A percentile compares a stretch with the other conserved stretches of the same genome.
phyloP scores from a whole-genome alignment of 2,329 filamentous ascomycete species.

The Cryphonectria naterciae region DNA sequence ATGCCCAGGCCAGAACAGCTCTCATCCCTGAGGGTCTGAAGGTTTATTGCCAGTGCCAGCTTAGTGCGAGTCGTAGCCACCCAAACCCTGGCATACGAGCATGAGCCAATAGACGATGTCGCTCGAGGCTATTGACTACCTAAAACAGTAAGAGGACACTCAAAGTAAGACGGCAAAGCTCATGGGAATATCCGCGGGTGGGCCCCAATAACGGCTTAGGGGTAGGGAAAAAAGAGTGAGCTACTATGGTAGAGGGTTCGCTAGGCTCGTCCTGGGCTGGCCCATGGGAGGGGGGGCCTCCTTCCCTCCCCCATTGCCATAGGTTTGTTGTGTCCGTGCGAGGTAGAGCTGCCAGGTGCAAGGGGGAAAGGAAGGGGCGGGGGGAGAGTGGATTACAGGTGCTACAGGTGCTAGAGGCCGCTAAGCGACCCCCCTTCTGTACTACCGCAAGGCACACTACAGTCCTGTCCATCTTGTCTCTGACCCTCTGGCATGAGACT shows the following conservation, averaged over 20 bases:
- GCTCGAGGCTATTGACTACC: constrained; percentile 5
- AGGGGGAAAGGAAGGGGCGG: no score
- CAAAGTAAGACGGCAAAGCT: background rate
- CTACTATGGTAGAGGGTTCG: background rate
- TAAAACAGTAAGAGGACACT: constrained; percentile 5
- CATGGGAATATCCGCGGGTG: constrained; percentile 14
- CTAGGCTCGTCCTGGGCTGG: background rate
- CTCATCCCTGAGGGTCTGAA: background rate
- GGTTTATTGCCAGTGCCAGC: background rate
- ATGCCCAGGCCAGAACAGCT: background rate
- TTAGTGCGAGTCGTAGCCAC: background rate
- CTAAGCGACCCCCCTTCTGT: background rate
- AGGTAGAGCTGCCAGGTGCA: background rate
- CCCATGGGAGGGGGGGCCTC: background rate
- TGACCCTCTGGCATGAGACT: constrained; percentile 1
- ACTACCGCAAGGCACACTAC: background rate
- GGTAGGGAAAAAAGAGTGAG: background rate
- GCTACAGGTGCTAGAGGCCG: background rate
- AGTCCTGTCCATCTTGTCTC: background rate
- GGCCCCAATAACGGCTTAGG: constrained; percentile 7
- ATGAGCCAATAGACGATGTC: background rate
- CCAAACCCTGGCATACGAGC: background rate
- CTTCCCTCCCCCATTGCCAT: background rate
- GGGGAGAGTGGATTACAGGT: background rate
- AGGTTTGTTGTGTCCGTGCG: background rate